Conservation (phyloP, 2,329 filamentous ascomycete species). For the Phaeosphaeriaceae sp. region DNA sequence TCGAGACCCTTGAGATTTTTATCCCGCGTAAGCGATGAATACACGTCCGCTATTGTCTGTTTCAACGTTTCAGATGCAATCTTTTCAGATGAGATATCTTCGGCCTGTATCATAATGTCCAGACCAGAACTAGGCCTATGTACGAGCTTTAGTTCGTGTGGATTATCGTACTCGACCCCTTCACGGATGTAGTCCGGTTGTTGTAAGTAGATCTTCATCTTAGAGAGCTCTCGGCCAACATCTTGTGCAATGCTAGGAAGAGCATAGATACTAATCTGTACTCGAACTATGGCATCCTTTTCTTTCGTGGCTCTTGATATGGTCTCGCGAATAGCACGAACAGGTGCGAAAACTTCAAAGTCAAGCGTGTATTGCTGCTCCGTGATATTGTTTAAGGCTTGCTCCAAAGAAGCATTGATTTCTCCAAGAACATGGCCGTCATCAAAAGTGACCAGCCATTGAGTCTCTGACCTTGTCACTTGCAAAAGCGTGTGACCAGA, state of each 20-base stretch:
- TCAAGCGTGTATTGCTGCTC: conserved; percentile 21
- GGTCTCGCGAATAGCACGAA: conserved; percentile 25
- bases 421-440: conserved; percentile 23
- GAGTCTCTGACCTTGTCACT: conserved; percentile 12
- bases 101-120: background rate
- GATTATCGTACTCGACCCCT: conserved; percentile 31
- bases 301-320: conserved; percentile 27
- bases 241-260: conserved; percentile 3
- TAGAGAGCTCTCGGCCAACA: conserved; percentile 27
- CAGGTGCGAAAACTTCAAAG: conserved; percentile 32
- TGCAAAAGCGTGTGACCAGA: conserved; percentile 24
- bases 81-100: conserved; percentile 4
- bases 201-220: conserved; percentile 34
- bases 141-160: conserved; percentile 29
- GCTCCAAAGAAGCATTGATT: conserved; percentile 28
- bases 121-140: conserved; percentile 6
- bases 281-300: conserved; percentile 33
- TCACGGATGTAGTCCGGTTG: conserved; percentile 23
- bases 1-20: conserved; percentile 24
- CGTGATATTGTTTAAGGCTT: conserved; percentile 19
- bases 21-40: conserved; percentile 28
- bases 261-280: conserved; percentile 37
- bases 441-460: conserved; percentile 20
- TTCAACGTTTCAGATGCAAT: conserved; percentile 17
- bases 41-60: conserved; percentile 23